Base-by-base conservation (phyloP, 345 rosid species). In the Microcos paniculata region DNA sequence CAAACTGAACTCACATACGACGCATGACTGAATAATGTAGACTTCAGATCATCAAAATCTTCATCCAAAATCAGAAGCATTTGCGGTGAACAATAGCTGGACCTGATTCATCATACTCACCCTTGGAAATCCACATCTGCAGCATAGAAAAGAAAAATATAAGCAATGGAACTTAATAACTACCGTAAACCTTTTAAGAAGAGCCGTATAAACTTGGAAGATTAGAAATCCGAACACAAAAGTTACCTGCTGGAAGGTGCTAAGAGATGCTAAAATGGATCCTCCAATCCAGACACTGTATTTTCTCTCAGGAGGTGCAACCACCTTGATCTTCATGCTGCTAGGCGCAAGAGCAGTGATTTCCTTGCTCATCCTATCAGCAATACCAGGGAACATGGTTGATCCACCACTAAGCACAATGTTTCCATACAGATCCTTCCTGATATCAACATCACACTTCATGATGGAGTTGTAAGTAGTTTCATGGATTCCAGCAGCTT, bases 261-360 rank as follows among this genome's bases (percentile, higher is more conserved):
- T 86, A 55, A 86, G 87, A 49, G 89, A 86, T 4, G 89, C 89
- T 18, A 86, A 75, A 65, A 86, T 86, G 10, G 89, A 86, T 53
- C 89, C 89, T 48, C 89, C 89, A 19, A 86, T 84, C 89, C 89
- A 84, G 74, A 86, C 89, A 48, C 89, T 86, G 71, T 86, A 86
- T 80, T 86, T 86, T 76, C 89, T 86, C 81, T 86, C 89, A 0
- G 89, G 89, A 40, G 89, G 89, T 13, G 89, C 89, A 66, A 86
- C 89, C 13, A 84, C 89, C 85, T 86, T 86, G 62, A 84, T 77
- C 80, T 84, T 84, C 89, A 84, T 84, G 82, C 87, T 86, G 77
- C 87, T 80, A 7, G 89, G 89, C 28, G 87, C 84, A n/a, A 86
- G 85, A 23, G 87, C 81, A 0, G 87, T 74, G 49, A 86, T 84